Conservation (phyloP, 805 yeast species). For the Barnettozyma populi region DNA sequence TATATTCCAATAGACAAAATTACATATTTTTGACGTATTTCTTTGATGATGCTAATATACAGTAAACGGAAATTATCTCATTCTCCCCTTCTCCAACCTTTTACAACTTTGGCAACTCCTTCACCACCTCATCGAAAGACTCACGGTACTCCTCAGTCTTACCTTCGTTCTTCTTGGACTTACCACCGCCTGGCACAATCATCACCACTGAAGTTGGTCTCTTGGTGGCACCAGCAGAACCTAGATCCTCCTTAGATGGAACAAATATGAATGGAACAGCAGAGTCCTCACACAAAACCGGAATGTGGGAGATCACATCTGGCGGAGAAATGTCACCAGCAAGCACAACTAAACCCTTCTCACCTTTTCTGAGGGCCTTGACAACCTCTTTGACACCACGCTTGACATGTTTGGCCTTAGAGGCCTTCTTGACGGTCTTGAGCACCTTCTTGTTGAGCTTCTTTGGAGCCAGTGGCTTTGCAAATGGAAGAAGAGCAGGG, state of each 20-base stretch:
- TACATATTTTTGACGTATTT: neutral
- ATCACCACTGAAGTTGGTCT: slow-evolving; percentile 98
- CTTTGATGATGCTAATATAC: slow-evolving; percentile 5
- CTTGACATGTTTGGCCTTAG: slow-evolving; percentile 96
- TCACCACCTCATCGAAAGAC: slow-evolving; percentile 86
- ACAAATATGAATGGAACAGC: slow-evolving; percentile 88
- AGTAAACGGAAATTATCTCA: neutral
- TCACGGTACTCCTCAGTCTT: slow-evolving; percentile 88
- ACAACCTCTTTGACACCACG: slow-evolving; percentile 99
- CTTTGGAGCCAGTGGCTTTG: slow-evolving; percentile 92
- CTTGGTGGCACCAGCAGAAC: slow-evolving; percentile 98
- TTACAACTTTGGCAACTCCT: slow-evolving; percentile 57
- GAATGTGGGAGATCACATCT: slow-evolving; percentile 95
- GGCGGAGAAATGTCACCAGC: slow-evolving; percentile 98
- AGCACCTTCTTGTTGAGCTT: slow-evolving; percentile 92
- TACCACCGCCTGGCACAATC: slow-evolving; percentile 94
- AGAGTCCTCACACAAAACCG: slow-evolving; percentile 93
- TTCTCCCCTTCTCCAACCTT: neutral
- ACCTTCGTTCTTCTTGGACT: slow-evolving; percentile 63
- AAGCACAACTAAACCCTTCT: slow-evolving; percentile 90
- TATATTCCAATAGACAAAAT: neutral
- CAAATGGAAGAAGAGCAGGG: slow-evolving; percentile 88
- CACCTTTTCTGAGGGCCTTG: slow-evolving; percentile 96
- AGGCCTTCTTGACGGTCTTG: slow-evolving; percentile 95
- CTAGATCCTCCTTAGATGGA: slow-evolving; percentile 97